Conservation (phyloP, 2,329 filamentous ascomycete genomes). For the Trichoderma brevicompactum region DNA sequence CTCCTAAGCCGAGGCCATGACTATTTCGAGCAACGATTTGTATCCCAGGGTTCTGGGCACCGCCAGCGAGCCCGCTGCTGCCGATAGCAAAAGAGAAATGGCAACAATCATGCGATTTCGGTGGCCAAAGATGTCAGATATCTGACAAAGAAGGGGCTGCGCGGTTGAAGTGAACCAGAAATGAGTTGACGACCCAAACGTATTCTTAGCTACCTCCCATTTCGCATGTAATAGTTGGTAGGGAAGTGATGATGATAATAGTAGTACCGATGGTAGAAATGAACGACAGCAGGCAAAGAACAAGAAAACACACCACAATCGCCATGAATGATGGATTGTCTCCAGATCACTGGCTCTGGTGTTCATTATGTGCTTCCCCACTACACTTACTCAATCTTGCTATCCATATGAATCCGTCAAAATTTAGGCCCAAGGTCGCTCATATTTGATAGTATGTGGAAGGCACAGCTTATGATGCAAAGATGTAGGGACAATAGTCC, state of each 20-base stretch:
- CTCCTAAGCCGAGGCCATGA: conserved; percentile 48
- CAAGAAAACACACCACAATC: conserved; percentile 18
- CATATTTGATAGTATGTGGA: too few species aligned
- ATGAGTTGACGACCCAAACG: conserved; percentile 17
- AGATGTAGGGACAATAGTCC: too few species aligned
- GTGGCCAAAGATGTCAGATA: conserved; percentile 58
- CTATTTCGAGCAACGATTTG: conserved; percentile 50
- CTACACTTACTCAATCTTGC: background rate
- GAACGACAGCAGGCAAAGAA: conserved; percentile 12
- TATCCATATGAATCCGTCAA: background rate
- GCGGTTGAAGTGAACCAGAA: conserved; percentile 5
- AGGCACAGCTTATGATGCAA: too few species aligned
- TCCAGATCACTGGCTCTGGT: background rate
- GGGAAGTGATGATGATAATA: conserved; percentile 15
- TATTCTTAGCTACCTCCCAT: conserved; percentile 10
- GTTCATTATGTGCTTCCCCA: background rate
- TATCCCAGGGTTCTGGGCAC: conserved; percentile 45
- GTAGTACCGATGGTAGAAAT: conserved; percentile 15
- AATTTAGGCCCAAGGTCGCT: background rate
- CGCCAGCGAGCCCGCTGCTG: conserved; percentile 54
- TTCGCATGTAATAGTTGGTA: conserved; percentile 6
- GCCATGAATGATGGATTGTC: conserved; percentile 3
- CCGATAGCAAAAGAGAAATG: conserved; percentile 54
- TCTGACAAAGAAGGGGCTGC: conserved; percentile 56
- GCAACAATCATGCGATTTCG: conserved; percentile 47